Percentiles rank a stretch among this genome's conserved stretches.
These are phyloP conservation scores for Saccharomycopsis sp. DNA, from an alignment of 805 yeast species.

Conservation along the genomic window DNA sequence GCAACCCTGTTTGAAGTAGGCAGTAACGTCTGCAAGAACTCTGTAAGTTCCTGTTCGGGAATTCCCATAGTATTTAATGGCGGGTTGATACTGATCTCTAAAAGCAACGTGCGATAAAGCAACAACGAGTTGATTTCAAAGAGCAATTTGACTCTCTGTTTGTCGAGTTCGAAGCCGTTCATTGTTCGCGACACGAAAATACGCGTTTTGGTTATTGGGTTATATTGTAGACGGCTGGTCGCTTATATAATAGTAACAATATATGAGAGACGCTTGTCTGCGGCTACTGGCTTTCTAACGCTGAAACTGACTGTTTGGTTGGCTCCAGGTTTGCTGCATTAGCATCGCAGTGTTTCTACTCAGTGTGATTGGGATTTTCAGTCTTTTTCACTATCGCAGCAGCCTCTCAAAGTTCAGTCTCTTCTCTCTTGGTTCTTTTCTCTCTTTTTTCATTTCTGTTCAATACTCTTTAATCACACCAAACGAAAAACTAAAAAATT, in stretches of 20 bases:
- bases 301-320: not conserved
- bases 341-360: too few species aligned
- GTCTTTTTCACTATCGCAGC: too few species aligned
- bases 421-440: not conserved
- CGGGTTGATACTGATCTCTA: conserved; percentile 14
- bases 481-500: not conserved
- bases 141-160: conserved; percentile 14
- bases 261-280: not conserved
- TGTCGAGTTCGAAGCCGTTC: conserved; percentile 12
- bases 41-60: conserved; percentile 8
- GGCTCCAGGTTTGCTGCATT: not conserved
- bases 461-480: not conserved
- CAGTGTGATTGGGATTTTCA: too few species aligned
- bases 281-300: not conserved
- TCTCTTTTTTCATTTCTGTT: not conserved
- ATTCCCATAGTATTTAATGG: conserved; percentile 13
- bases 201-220: not conserved
- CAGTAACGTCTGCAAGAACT: conserved; percentile 3
- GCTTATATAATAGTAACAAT: too few species aligned
- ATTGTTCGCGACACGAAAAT: not conserved
- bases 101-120: conserved; percentile 12
- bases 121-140: conserved; percentile 19
- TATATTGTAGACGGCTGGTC: not conserved
- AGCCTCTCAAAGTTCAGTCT: too few species aligned
- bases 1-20: conserved; percentile 10